Evolutionary conservation across 2,329 filamentous ascomycete genomes (phyloP), one percentile per base, ranked within the genome.

Genomic region (Beauveria australis): DNA sequence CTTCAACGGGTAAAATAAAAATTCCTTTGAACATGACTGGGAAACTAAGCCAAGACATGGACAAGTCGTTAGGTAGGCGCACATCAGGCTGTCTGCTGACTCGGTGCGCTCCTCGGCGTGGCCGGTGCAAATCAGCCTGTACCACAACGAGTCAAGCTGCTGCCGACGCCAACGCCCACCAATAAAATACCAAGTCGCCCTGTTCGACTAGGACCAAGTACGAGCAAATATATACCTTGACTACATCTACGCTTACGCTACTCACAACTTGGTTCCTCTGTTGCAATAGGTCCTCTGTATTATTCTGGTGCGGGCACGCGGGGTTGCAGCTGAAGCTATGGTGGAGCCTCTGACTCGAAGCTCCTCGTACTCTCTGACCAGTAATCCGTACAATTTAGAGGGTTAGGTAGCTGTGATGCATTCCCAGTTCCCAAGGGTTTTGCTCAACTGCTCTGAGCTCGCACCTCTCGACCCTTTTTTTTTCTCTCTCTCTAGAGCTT

Each of bases 341-440:
- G 57, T 59, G 57, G 57, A 41, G 48, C 28, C 57, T 59, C 40
- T 53, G 57, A 59, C 57, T 59, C 57, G 57, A 37, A 59, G 46
- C 52, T 59, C 60, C 52, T 41, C 57, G 22, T 48, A 48, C 46
- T 48, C 48, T 53, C 30, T 40, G 41, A 22, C 51, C 26, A 18
- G 8, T 22, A n/a, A n/a, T n/a, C n/a, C n/a, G n/a, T n/a, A 26
- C 49, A 40, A 1, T 12, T 19, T 7, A 9, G 28, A 12, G 12
- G 18, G 28, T 28, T 14, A 37, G 33, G 33, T 37, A 37, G 33
- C 33, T 37, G 33, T 5, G 33, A 14, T 37, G 33, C 33, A 37
- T 37, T 37, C 12, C 33, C 33, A 37, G 33, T 37, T 14, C 12
- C 33, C 10, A 1, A 37, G 5, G 10, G 12, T 14, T 12, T 12